Conservation (phyloP, 106 monocot species). For the Posidonia australis region DNA sequence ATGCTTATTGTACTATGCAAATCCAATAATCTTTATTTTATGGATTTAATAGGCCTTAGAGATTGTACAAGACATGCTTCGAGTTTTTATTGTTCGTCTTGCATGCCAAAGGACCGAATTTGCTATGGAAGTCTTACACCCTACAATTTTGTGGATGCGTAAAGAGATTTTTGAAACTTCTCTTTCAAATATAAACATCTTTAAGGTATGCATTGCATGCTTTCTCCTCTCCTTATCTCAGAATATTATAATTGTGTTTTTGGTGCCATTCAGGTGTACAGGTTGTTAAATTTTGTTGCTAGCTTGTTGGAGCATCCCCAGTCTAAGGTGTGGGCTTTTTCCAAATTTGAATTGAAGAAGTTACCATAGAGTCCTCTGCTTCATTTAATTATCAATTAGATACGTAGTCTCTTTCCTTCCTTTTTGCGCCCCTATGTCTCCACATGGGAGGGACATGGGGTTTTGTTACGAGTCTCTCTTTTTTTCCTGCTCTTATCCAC, state of each 20-base stretch:
- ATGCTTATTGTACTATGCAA: not conserved
- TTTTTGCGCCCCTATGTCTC: too few species aligned
- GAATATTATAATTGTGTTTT: not conserved
- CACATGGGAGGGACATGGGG: too few species aligned
- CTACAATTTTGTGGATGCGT: slow-evolving; percentile 62
- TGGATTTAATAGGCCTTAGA: slow-evolving; percentile 53
- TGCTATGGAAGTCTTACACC: slow-evolving; percentile 62
- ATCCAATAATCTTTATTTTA: slow-evolving; percentile 4
- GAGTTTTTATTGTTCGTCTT: slow-evolving; percentile 74
- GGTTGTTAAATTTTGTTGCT: slow-evolving; percentile 70
- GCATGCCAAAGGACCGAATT: slow-evolving; percentile 60
- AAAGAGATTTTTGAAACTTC: slow-evolving; percentile 31
- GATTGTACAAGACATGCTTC: slow-evolving; percentile 87
- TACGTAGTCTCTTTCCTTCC: too few species aligned
- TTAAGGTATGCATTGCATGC: slow-evolving; percentile 36
- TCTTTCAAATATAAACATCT: slow-evolving; percentile 47
- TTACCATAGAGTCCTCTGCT: too few species aligned
- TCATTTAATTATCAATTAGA: too few species aligned
- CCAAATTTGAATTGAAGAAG: too few species aligned
- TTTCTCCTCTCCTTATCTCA: slow-evolving; percentile 3
- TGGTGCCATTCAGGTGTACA: slow-evolving; percentile 52
- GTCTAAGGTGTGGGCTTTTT: slow-evolving; percentile 39
- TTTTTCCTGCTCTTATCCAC: not conserved
- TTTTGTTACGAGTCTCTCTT: too few species aligned
- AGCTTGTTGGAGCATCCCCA: slow-evolving; percentile 72